Percentiles rank a stretch among this genome's conserved stretches.
Conservation (phyloP, 2,329 filamentous ascomycete genomes). For the Epichloe scottii region DNA sequence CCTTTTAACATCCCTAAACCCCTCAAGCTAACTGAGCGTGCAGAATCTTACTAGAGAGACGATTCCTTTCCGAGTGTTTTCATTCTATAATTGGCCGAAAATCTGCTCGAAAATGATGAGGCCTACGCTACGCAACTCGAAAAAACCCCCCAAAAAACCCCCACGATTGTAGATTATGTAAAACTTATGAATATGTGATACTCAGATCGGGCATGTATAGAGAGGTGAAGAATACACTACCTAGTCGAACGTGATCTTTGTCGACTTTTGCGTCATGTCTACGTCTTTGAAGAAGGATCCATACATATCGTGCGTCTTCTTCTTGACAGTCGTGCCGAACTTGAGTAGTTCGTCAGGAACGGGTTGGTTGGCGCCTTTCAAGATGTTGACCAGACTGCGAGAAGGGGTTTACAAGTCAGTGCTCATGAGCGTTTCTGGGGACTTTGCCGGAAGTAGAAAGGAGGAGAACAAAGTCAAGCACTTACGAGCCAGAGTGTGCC, state of each 20-base stretch:
- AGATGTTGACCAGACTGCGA: constrained; percentile 73
- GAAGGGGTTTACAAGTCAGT: neutral
- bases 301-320: constrained; percentile 92
- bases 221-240: neutral
- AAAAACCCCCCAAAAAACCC: neutral
- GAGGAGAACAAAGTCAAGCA: constrained; percentile 15
- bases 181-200: neutral
- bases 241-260: constrained; percentile 82
- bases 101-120: constrained; percentile 17
- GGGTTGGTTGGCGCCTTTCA: constrained; percentile 82
- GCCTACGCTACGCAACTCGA: neutral
- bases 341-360: constrained; percentile 87
- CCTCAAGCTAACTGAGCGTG: constrained; percentile 7
- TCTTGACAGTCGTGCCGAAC: constrained; percentile 97
- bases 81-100: constrained; percentile 26
- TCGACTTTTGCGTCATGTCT: constrained; percentile 69
- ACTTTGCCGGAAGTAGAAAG: neutral
- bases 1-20: constrained; percentile 10
- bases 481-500: constrained; percentile 74
- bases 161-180: neutral
- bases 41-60: constrained; percentile 42
- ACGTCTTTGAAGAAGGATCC: constrained; percentile 92
- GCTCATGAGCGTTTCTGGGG: too few species aligned
- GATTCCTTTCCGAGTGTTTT: constrained; percentile 39
- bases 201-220: neutral